These are phyloP conservation scores for Aspergillus saccharolyticus DNA, from an alignment of 495 filamentous ascomycete species.

Conservation along the genomic window DNA sequence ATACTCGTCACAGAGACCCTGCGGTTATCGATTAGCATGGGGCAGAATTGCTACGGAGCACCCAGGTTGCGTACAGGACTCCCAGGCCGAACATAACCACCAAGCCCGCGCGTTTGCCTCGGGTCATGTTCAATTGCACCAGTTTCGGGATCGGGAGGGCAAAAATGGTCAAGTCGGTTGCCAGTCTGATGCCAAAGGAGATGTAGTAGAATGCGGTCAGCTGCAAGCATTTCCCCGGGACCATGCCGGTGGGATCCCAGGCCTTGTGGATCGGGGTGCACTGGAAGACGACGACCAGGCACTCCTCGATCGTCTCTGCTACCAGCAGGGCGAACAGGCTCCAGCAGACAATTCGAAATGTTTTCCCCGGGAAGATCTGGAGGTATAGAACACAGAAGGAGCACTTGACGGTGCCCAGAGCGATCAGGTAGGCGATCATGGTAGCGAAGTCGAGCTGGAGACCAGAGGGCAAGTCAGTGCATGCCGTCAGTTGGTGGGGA, in stretches of 20 bases:
- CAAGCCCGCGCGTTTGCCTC: conserved; percentile 25
- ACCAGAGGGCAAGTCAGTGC: not conserved
- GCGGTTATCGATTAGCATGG: not conserved
- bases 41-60: not conserved
- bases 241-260: conserved; percentile 14
- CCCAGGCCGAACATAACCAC: conserved; percentile 31
- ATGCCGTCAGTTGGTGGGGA: no score
- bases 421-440: conserved; percentile 15
- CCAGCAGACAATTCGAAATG: conserved; percentile 16
- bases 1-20: conserved; percentile 22
- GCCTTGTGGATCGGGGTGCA: conserved; percentile 20
- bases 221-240: conserved; percentile 13
- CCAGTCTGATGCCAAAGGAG: conserved; percentile 22
- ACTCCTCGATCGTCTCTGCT: conserved; percentile 15
- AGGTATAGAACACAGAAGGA: conserved; percentile 25
- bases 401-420: conserved; percentile 19
- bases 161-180: conserved; percentile 29
- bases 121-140: conserved; percentile 24
- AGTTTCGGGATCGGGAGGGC: conserved; percentile 30
- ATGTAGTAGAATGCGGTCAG: conserved; percentile 19
- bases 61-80: conserved; percentile 21
- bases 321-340: conserved; percentile 8
- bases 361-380: conserved; percentile 16
- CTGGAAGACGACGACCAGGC: conserved; percentile 20
- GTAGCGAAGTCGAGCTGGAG: conserved; percentile 20